Evolutionary conservation across 108 stramenopile species (phyloP).

Genomic region (Mayamaea pseudoterrestris): DNA sequence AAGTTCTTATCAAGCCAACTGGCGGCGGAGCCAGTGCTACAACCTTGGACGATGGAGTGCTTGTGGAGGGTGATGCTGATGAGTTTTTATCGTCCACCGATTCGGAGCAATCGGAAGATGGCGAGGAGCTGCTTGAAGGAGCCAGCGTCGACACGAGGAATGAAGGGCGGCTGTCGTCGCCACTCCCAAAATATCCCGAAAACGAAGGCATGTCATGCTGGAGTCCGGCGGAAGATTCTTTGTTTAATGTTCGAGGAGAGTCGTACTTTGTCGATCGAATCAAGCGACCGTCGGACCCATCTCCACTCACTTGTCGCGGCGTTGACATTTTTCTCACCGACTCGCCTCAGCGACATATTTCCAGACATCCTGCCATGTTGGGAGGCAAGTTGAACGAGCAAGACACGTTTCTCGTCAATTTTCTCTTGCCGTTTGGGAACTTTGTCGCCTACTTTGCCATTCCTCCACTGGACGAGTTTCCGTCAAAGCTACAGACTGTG

Average conservation of each 20-base stretch:
- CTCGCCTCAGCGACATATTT: constrained; percentile 74
- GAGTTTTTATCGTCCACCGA: too few species aligned
- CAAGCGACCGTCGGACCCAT: constrained; percentile 57
- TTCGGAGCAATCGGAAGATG: too few species aligned
- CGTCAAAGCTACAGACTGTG: constrained; percentile 37
- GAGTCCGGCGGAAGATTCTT: constrained; percentile 51
- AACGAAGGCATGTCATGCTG: constrained; percentile 66
- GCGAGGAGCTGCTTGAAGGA: constrained; percentile 5
- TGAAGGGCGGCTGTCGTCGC: constrained; percentile 38
- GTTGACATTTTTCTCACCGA: constrained; percentile 85
- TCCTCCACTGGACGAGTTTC: constrained; percentile 54
- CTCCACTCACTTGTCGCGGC: constrained; percentile 66
- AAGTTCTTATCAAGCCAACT: background rate
- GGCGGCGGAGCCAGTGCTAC: background rate
- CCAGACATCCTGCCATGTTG: constrained; percentile 71
- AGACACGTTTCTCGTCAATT: constrained; percentile 82
- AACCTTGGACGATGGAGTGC: background rate
- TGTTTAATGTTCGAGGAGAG: constrained; percentile 71
- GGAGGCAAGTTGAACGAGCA: constrained; percentile 60
- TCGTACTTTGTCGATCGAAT: constrained; percentile 68
- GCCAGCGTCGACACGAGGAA: background rate
- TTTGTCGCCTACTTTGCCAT: constrained; percentile 77
- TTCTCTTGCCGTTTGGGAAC: constrained; percentile 83
- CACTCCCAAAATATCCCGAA: constrained; percentile 56
- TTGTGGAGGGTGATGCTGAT: constrained; percentile 20